These are phyloP conservation scores for Candida nanaspora DNA, from an alignment of 805 yeast genomes.

Conservation along the genomic window DNA sequence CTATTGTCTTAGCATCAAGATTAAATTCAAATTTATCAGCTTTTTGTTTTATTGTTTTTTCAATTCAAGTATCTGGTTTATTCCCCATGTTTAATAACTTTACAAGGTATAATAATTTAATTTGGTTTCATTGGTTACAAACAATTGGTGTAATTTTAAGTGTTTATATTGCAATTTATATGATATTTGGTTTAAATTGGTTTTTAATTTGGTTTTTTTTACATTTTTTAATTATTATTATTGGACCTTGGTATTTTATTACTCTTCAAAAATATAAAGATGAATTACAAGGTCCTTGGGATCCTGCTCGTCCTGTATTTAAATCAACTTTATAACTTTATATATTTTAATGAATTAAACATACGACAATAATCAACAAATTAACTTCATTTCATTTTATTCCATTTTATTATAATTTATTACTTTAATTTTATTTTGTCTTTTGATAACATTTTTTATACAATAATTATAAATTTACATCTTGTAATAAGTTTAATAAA, in stretches of 20 bases:
- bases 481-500: no score
- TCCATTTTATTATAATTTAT: no score
- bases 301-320: constrained; percentile 68
- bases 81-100: constrained; percentile 65
- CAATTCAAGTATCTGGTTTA: constrained; percentile 64
- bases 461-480: no score
- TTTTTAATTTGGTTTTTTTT: constrained; percentile 43
- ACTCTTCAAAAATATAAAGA: constrained; percentile 72
- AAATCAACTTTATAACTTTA: constrained; percentile 15
- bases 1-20: constrained; percentile 88
- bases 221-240: constrained; percentile 41
- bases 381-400: no score
- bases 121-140: constrained; percentile 25
- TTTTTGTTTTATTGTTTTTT: constrained; percentile 72
- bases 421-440: no score
- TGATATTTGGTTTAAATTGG: constrained; percentile 33
- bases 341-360: no score
- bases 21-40: constrained; percentile 67
- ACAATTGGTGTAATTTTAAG: constrained; percentile 18
- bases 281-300: constrained; percentile 93
- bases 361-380: no score
- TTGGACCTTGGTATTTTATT: constrained; percentile 66
- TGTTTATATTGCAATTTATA: constrained; percentile 27
- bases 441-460: no score
- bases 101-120: constrained; percentile 36